phyloP scores from a whole-genome alignment of 176 grass and related monocot species.

The Aegilops bicornis region DNA sequence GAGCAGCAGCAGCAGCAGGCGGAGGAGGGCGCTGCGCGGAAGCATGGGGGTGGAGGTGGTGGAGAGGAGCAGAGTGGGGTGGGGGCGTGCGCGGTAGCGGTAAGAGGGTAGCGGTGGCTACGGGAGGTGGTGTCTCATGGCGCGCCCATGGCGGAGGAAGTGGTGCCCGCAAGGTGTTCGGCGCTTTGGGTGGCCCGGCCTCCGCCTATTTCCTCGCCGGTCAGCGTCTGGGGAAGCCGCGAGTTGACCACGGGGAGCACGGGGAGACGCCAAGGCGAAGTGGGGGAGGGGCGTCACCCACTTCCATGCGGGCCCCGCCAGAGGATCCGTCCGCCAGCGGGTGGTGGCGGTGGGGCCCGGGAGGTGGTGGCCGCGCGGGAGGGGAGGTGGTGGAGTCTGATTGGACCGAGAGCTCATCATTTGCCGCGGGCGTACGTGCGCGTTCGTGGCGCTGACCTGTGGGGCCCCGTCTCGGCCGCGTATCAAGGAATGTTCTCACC shows the following conservation, averaged over 20 bases:
- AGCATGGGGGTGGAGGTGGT: constrained; percentile 39
- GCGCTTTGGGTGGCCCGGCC: constrained; percentile 18
- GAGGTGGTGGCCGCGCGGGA: not conserved
- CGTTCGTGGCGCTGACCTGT: not conserved
- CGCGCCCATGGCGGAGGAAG: constrained; percentile 33
- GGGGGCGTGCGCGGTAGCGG: constrained; percentile 28
- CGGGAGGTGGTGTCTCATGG: constrained; percentile 32
- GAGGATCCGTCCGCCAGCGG: not conserved
- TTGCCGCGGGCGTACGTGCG: not conserved
- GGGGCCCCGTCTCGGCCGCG: not conserved
- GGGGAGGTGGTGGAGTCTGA: constrained; percentile 3
- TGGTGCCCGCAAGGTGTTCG: constrained; percentile 31
- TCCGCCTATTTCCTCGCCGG: constrained; percentile 22
- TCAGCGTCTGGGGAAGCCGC: constrained; percentile 7
- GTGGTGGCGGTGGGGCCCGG: not conserved
- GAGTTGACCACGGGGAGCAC: constrained; percentile 42
- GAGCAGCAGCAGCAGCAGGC: not conserved
- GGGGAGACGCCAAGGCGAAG: not conserved
- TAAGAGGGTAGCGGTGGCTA: not conserved
- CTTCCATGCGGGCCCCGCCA: not conserved
- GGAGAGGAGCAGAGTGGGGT: constrained; percentile 12
- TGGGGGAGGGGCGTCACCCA: not conserved
- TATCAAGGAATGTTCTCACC: not conserved
- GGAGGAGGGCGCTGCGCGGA: constrained; percentile 26
- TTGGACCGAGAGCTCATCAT: not conserved